Conservation (phyloP, 306 rosid genomes). For the Abrus pulchellus region DNA sequence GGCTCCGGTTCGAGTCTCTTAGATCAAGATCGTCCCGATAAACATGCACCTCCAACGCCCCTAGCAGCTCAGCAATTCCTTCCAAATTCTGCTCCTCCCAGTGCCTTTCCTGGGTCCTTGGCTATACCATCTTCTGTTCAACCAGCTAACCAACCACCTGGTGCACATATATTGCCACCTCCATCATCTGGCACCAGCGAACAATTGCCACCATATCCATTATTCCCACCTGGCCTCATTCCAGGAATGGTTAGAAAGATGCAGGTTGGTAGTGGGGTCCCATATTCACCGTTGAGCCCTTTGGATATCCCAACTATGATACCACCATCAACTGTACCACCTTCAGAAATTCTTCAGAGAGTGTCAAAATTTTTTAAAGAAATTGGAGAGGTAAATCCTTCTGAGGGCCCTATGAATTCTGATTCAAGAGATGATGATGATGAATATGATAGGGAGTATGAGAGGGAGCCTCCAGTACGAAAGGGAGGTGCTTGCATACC, state of each 20-base stretch:
- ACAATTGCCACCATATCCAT: conserved; percentile 88
- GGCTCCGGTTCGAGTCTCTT: conserved; percentile 59
- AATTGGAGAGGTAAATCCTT: conserved; percentile 95
- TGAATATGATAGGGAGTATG: conserved; percentile 65
- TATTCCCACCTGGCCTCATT: conserved; percentile 97
- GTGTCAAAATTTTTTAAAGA: conserved; percentile 92
- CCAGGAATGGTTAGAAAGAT: conserved; percentile 99
- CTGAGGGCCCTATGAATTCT: conserved; percentile 83
- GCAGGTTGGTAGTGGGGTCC: conserved; percentile 99
- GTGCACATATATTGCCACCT: conserved; percentile 66
- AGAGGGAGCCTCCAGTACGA: conserved; percentile 64
- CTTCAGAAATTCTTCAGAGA: conserved; percentile 85
- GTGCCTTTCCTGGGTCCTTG: conserved; percentile 73
- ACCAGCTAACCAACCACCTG: conserved; percentile 68
- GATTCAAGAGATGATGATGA: conserved; percentile 80
- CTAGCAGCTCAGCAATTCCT: conserved; percentile 71
- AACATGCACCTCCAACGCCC: conserved; percentile 61
- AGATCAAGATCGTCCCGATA: conserved; percentile 81
- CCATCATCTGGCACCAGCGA: conserved; percentile 64
- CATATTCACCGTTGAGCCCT: conserved; percentile 94
- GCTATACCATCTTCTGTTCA: conserved; percentile 76
- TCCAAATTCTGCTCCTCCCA: conserved; percentile 66
- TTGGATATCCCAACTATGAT: conserved; percentile 92
- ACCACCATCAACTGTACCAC: conserved; percentile 78
- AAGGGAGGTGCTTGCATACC: conserved; percentile 99